Evolutionary conservation across 768 basidiomycete species (phyloP), one percentile per base, ranked within the genome.

Genomic region (Psilocybe sp.): DNA sequence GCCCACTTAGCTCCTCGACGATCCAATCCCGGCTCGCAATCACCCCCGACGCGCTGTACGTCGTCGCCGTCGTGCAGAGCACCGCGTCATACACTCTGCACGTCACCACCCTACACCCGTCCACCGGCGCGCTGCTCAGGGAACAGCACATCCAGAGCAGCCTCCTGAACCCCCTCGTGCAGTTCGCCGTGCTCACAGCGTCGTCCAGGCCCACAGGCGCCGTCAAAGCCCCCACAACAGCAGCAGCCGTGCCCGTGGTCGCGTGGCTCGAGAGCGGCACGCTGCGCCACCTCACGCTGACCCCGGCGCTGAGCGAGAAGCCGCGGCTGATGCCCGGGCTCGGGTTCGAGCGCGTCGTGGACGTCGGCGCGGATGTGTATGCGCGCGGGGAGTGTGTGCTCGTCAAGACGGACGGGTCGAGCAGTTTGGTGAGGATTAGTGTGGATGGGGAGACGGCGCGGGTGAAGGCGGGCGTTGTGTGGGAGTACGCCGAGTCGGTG

Each of bases 81-180:
- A 64, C 74, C 51, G 60, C 73, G 1, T 72, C 84, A 0, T 82
- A 84, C 58, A 85, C 84, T 12, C 68, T 96, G 1, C 83, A 88
- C 49, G 72, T 89, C 54, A 79, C 82, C 16, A 72, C 83, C 1
- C 68, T 95, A 6, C 74, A 81, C 43, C 60, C 82, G 0, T 46
- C 64, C 2, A 80, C 77, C 4, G 88, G 86, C 4, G 68, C 75
- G 35, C 54, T 84, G 16, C 57, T 85, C 47, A 60, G 72, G 11
- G 74, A 66, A 18, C 70, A 68, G 1, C 70, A 79, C 49, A 66
- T 92, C 32, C 23, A 28, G 23, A 28, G 23, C 23, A 28, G 23
- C 7, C 23, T 28, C 7, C 7, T 28, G 7, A 28, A 28, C 23
- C 23, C 23, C 23, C 23, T 28, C 23, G 23, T 28, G 7, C 23